Conservation (phyloP, 371 early-diverging fungal species). For the Amoeboaphelidium protococcarum region DNA sequence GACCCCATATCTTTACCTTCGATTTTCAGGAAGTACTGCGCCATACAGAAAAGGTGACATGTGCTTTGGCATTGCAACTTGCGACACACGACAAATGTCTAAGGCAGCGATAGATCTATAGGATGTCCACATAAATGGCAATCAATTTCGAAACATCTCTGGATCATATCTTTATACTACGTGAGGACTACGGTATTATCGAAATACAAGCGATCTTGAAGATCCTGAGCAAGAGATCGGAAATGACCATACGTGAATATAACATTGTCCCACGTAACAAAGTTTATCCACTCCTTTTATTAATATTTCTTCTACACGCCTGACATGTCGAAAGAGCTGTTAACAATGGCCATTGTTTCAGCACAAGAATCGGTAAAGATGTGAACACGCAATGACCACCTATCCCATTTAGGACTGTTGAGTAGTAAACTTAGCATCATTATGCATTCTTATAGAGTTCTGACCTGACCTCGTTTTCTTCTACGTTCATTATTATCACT, state of each 20-base stretch:
- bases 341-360: neutral
- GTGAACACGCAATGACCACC: slow-evolving; percentile 14
- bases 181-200: neutral
- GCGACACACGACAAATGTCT: neutral
- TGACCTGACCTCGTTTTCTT: neutral
- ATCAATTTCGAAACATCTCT: neutral
- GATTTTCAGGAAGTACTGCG: neutral
- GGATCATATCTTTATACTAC: neutral
- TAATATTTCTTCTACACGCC: neutral
- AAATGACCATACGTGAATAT: too few species aligned
- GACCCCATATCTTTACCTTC: too few species aligned
- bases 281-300: neutral
- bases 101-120: neutral
- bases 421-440: neutral
- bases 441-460: neutral
- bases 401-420: slow-evolving; percentile 4
- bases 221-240: too few species aligned
- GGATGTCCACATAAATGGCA: neutral
- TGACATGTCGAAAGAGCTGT: neutral
- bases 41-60: neutral
- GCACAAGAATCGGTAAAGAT: slow-evolving; percentile 1
- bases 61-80: neutral
- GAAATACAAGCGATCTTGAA: too few species aligned
- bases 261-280: too few species aligned
- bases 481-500: too few species aligned